These are phyloP conservation scores for Quercus alba DNA, from an alignment of 306 rosid species.

Conservation along the genomic window DNA sequence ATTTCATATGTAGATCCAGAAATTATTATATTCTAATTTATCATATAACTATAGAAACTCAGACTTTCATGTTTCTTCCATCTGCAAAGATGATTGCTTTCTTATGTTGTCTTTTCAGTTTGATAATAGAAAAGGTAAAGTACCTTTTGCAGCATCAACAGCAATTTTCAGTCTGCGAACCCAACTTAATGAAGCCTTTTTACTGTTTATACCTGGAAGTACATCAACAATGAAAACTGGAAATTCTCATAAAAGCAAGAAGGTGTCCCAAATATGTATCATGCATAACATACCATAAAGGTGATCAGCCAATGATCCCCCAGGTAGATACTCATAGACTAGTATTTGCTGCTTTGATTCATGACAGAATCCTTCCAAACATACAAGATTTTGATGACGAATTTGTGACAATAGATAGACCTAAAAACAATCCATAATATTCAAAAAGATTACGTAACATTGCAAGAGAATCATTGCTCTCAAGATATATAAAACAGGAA, in stretches of 20 bases:
- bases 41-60: not conserved
- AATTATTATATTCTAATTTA: not conserved
- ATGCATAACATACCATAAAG: constrained; percentile 63
- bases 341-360: constrained; percentile 93
- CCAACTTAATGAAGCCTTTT: constrained; percentile 73
- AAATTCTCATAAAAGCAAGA: not conserved
- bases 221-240: not conserved
- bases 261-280: not conserved
- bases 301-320: constrained; percentile 85
- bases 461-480: not conserved
- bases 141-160: constrained; percentile 95
- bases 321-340: constrained; percentile 86
- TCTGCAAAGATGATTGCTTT: not conserved
- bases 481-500: not conserved
- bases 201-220: constrained; percentile 53
- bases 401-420: constrained; percentile 76
- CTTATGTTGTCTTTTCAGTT: not conserved
- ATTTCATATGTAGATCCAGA: not conserved
- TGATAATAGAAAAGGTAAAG: not conserved
- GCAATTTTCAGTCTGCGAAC: constrained; percentile 91
- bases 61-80: not conserved
- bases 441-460: not conserved
- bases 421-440: constrained; percentile 31
- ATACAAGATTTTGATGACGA: constrained; percentile 83
- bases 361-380: constrained; percentile 84